Evolutionary conservation across 441 rosid genomes (phyloP), one percentile per base, ranked within the genome.

Genomic region (Kokia cookei): DNA sequence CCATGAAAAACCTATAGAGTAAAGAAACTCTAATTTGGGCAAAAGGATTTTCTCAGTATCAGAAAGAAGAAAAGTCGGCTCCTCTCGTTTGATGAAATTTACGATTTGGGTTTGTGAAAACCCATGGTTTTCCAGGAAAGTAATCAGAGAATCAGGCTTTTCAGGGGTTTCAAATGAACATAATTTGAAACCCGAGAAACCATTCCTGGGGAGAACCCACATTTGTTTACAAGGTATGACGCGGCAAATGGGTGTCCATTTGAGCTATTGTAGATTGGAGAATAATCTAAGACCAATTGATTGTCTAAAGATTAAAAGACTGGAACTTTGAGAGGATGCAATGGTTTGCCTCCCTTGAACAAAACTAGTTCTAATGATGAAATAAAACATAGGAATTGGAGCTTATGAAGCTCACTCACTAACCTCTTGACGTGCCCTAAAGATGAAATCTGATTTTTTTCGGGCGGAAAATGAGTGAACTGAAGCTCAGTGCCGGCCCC

Each of bases 1-100:
- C 2, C 43, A 7, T 64, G 82, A 69, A 22, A 78, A 15, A 10
- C 79, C 81, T 43, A 48, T 75, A 8, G 84, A 78, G 48, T 9
- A 9, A 32, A 78, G 12, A 42, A 78, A 78, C 11, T 81, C 75
- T 47, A 81, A 42, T 62, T 78, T 78, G 14, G 79, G 75, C 40
- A 62, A 60, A 22, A 81, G 67, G 60, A 67, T 68, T 10, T 54
- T 73, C 64, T 69, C 53, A 0, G 71, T 54, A 63, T 53, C 19
- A 0, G 55, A 24, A 1, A 43, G 3, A 24, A 81, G 83, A 22
- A 75, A 4, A 11, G 1, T 1, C 7, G 83, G 81, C 0, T 12
- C 10, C 0, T 12, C 10, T 11, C 51, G 51, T 35, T 26, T 43
- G 15, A 77, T 66, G 58, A 81, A 22, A 27, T 14, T 35, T 2